Conservation (phyloP, 2,329 filamentous ascomycete species). For the Volutella citrinella region DNA sequence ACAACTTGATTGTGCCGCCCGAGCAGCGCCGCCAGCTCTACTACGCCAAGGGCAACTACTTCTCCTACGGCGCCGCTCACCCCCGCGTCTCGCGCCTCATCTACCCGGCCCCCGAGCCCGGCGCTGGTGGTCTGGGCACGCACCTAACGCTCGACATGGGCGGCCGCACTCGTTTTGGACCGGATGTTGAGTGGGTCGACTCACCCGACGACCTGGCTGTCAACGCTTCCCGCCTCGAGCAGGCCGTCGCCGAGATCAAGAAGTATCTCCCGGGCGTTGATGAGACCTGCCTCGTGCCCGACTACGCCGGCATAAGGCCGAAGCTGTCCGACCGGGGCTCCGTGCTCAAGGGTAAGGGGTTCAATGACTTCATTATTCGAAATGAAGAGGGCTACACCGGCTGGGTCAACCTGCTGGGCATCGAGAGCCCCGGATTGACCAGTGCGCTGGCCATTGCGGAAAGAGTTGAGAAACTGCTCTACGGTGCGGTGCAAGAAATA, state of each 20-base stretch:
- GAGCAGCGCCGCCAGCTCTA: conserved; percentile 58
- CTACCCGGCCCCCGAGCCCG: conserved; percentile 83
- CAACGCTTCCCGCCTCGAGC: conserved; percentile 57
- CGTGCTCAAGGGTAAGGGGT: conserved; percentile 62
- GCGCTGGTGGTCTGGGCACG: conserved; percentile 81
- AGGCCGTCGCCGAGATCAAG: conserved; percentile 72
- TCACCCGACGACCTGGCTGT: conserved; percentile 67
- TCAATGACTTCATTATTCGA: conserved; percentile 80
- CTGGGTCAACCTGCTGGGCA: conserved; percentile 87
- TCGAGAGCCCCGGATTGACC: conserved; percentile 90
- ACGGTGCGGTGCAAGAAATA: conserved; percentile 26
- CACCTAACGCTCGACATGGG: conserved; percentile 88
- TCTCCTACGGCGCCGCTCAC: conserved; percentile 67
- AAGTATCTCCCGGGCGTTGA: conserved; percentile 77
- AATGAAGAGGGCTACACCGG: conserved; percentile 75
- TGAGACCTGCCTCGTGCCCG: conserved; percentile 61
- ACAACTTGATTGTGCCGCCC: conserved; percentile 74
- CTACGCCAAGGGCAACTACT: conserved; percentile 96
- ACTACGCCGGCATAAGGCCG: conserved; percentile 90
- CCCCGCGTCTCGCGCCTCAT: conserved; percentile 71
- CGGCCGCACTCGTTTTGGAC: conserved; percentile 84
- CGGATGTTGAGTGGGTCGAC: conserved; percentile 91
- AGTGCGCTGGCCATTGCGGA: conserved; percentile 83
- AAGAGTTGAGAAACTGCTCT: conserved; percentile 57
- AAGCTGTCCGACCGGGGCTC: conserved; percentile 66